These are phyloP conservation scores for Crithidia sp. DNA, from an alignment of 208 protist genomes.

Conservation along the genomic window DNA sequence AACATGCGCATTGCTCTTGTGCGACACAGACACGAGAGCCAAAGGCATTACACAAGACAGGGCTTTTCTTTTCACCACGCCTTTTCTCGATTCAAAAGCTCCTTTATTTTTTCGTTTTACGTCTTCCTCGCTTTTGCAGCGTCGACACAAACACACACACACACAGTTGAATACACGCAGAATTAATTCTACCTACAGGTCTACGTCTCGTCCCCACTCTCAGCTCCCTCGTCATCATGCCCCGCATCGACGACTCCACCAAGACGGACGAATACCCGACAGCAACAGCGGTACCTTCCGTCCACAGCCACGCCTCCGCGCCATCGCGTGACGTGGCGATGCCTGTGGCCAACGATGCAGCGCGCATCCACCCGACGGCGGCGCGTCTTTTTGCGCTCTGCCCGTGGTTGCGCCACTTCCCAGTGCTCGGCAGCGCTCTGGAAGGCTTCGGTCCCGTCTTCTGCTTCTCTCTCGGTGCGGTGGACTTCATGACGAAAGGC, in stretches of 20 bases:
- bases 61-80: too few species aligned
- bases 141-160: too few species aligned
- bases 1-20: too few species aligned
- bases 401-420: constrained; percentile 35
- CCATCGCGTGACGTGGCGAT: neutral
- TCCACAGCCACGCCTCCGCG: neutral
- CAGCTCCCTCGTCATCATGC: neutral
- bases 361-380: constrained; percentile 23
- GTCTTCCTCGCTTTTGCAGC: too few species aligned
- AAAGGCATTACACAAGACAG: too few species aligned
- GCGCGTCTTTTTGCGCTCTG: constrained; percentile 26
- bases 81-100: too few species aligned
- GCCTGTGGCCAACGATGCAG: neutral
- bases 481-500: constrained; percentile 50
- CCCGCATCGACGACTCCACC: neutral
- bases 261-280: neutral
- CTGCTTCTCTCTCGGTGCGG: constrained; percentile 31
- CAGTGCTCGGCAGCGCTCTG: constrained; percentile 34
- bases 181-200: neutral
- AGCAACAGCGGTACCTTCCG: neutral
- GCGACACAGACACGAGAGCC: too few species aligned
- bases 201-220: too few species aligned
- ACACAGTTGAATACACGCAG: neutral
- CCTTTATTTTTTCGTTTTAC: too few species aligned
- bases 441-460: constrained; percentile 42